phyloP scores from a whole-genome alignment of 495 filamentous ascomycete genomes.

The Penicillium fimorum region DNA sequence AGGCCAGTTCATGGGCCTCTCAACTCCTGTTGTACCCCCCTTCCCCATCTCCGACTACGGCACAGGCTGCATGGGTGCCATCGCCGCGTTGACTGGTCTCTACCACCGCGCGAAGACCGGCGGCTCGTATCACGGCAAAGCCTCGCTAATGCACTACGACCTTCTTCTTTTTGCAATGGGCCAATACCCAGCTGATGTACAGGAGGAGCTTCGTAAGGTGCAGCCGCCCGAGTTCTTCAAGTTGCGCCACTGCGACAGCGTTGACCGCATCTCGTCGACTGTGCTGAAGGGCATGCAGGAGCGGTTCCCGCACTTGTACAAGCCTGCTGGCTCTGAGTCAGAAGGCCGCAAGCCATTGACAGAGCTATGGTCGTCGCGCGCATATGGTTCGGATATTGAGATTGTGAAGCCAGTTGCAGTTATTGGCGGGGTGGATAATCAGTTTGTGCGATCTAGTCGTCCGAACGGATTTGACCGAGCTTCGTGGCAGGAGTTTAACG shows the following conservation, averaged over 20 bases:
- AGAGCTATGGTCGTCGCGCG: constrained; percentile 42
- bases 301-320: constrained; percentile 42
- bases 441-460: constrained; percentile 41
- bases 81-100: constrained; percentile 62
- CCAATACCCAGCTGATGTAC: constrained; percentile 55
- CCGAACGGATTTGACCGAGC: constrained; percentile 41
- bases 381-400: constrained; percentile 41
- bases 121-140: constrained; percentile 63
- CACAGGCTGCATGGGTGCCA: constrained; percentile 64
- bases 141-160: constrained; percentile 68
- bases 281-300: constrained; percentile 62
- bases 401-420: constrained; percentile 38
- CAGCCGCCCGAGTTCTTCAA: constrained; percentile 61
- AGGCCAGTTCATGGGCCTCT: constrained; percentile 66
- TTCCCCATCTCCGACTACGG: constrained; percentile 84
- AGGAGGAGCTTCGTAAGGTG: constrained; percentile 52
- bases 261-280: constrained; percentile 67
- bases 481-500: constrained; percentile 37
- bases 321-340: constrained; percentile 13
- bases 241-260: constrained; percentile 66
- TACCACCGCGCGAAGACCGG: constrained; percentile 59
- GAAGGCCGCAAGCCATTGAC: constrained; percentile 29
- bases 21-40: constrained; percentile 71
- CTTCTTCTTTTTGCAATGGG: constrained; percentile 64
- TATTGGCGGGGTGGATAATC: constrained; percentile 42